Percentiles rank a stretch among this genome's conserved stretches.
phyloP scores from a whole-genome alignment of 768 basidiomycete genomes.

The Suillus paluster region DNA sequence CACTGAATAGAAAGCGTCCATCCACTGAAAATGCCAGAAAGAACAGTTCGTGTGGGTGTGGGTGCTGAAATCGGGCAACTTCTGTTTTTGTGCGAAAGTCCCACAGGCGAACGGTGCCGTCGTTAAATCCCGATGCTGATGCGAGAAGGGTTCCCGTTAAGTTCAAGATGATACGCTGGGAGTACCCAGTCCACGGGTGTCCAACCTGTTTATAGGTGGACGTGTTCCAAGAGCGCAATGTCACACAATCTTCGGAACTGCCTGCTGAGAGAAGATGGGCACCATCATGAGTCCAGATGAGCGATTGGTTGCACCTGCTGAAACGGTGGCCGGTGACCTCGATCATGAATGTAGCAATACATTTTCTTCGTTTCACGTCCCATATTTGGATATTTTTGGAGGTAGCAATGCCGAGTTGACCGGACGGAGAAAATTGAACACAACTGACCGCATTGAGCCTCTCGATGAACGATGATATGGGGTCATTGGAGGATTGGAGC shows the following conservation, averaged over 20 bases:
- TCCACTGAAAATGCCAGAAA: not conserved
- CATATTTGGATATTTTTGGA: not conserved
- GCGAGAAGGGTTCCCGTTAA: not conserved
- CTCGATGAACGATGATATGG: no score
- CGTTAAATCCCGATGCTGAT: not conserved
- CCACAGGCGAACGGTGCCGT: not conserved
- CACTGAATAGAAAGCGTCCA: not conserved
- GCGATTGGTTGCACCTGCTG: no score
- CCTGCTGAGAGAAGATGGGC: not conserved
- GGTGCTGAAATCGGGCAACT: not conserved
- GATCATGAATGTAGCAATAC: conserved; percentile 1
- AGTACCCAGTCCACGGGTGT: not conserved
- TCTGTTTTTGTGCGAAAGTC: not conserved
- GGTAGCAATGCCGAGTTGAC: not conserved
- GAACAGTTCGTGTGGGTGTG: not conserved
- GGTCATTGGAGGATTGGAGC: no score
- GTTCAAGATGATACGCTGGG: not conserved
- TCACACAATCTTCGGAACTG: not conserved
- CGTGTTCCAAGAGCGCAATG: not conserved
- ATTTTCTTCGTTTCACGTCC: not conserved
- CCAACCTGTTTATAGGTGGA: not conserved
- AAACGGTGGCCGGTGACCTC: not conserved
- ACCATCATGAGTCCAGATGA: not conserved
- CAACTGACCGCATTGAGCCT: no score
- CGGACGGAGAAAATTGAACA: not conserved